Evolutionary conservation across 305 asterid species (phyloP), one percentile per base, ranked within the genome.

Genomic region (Solanum hybrid): DNA sequence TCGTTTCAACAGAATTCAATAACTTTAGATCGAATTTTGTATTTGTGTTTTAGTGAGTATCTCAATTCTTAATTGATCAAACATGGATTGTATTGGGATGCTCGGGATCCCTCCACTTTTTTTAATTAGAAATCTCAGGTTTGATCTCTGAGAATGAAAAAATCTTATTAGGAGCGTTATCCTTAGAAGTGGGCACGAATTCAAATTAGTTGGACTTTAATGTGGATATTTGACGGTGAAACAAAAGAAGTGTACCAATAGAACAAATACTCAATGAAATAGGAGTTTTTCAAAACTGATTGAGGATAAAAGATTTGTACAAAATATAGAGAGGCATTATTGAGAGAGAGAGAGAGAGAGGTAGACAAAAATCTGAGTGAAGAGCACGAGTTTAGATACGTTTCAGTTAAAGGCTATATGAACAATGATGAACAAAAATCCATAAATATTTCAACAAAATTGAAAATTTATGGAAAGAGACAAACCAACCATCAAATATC

Each of bases 371-470:
- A 82, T 82, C 37, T 82, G 87, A 27, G 15, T 24, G 37, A 41
- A 39, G 72, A 14, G 72, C 72, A 82, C 72, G 87, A 82, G 87
- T 41, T 82, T 2, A 82, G 87, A 82, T 82, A 82, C 17, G 72
- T 82, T 82, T 82, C 72, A 39, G 87, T 39, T 26, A 14, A 22
- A 22, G 73, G 27, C 73, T 22, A 8, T 22, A 65, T 22, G 73
- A 65, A 61, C 73, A 61, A 61, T 61, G 73, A 61, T 61, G 72
- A 61, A 8, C 73, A 61, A 61, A 61, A 61, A 8, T 61, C 27
- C 73, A 61, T 3, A 9, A 82, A 26, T 39, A 39, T 37, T 37
- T 38, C 65, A 37, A 6, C 65, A 24, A 75, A 80, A 81, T 24
- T 81, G 24, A 57, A 12, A 24, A 38, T 24, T 38, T 24, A 38